Evolutionary conservation across 371 early-diverging fungal species (phyloP), one percentile per base, ranked within the genome.

Genomic region (Mortierella sp.): DNA sequence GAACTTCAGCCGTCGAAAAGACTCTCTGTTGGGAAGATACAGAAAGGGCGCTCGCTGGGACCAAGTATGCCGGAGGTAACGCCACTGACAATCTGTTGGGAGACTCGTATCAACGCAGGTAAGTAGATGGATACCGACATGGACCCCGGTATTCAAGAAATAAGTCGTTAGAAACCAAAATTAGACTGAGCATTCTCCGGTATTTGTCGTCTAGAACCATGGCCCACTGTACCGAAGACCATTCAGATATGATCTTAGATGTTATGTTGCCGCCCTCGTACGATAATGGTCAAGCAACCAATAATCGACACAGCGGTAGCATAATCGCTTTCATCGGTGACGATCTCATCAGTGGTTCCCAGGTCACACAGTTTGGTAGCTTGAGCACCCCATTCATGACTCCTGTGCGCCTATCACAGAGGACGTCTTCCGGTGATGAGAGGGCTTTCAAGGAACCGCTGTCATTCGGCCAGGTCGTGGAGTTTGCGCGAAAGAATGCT

Each of bases 91-190:
- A n/a, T n/a, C n/a, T n/a, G n/a, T n/a, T n/a, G n/a, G n/a, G n/a
- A n/a, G n/a, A n/a, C n/a, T n/a, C n/a, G n/a, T n/a, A 54, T 38
- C 54, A 47, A 19, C 28, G 6, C n/a, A 59, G 59, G 59, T 59
- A 61, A 46, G 16, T 16, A 5, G 51, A 53, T 30, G 30, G 6
- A 26, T 3, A 10, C 19, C 5, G 9, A 45, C 13, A 18, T n/a
- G 9, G 10, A n/a, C 19, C 18, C 6, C n/a, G n/a, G n/a, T n/a
- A n/a, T n/a, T 18, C 7, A 45, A 39, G 10, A 19, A 18, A 13
- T 19, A 21, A 34, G 34, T 4, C 34, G 34, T 34, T 34, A 34
- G 34, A 34, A 34, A 7, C 34, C 34, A 34, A 4, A 7, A 4
- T 34, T 10, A 34, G 4, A 10, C 34, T 34, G 34, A 34, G 7